Conservation (phyloP, 1,139 yeast species). For the Dujonia santamariae region DNA sequence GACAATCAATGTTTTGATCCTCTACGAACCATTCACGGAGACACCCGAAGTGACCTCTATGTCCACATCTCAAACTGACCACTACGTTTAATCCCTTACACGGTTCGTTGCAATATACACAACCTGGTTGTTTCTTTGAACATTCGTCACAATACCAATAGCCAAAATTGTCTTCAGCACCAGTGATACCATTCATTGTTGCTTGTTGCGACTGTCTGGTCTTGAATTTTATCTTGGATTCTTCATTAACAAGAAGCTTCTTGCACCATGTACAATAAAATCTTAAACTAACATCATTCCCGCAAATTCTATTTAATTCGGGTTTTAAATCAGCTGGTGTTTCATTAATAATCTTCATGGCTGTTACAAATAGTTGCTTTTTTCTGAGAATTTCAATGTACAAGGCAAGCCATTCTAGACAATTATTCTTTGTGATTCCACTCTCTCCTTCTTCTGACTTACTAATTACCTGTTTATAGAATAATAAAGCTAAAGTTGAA, state of each 20-base stretch:
- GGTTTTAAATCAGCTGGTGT: slow-evolving; percentile 36
- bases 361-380: slow-evolving; percentile 51
- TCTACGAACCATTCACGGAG: slow-evolving; percentile 73
- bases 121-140: slow-evolving; percentile 54
- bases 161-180: slow-evolving; percentile 43
- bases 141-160: slow-evolving; percentile 87
- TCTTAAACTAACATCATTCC: slow-evolving; percentile 56
- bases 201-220: background rate
- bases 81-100: slow-evolving; percentile 69
- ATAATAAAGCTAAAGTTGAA: slow-evolving; percentile 57
- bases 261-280: slow-evolving; percentile 70
- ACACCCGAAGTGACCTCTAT: slow-evolving; percentile 82
- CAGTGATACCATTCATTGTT: slow-evolving; percentile 10
- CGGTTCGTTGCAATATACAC: slow-evolving; percentile 80
- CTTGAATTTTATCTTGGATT: slow-evolving; percentile 36
- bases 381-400: slow-evolving; percentile 59
- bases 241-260: slow-evolving; percentile 62
- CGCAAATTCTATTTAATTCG: slow-evolving; percentile 43
- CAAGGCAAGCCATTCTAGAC: slow-evolving; percentile 54
- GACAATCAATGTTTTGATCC: slow-evolving; percentile 68
- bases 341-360: slow-evolving; percentile 55
- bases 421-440: slow-evolving; percentile 18
- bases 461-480: slow-evolving; percentile 28
- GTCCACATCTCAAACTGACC: slow-evolving; percentile 75
- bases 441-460: no score